A percentile compares a stretch with the other conserved stretches of the same genome.
Conservation (phyloP, 1,284 basidiomycete genomes). For the Hypsizygus ulmarius region DNA sequence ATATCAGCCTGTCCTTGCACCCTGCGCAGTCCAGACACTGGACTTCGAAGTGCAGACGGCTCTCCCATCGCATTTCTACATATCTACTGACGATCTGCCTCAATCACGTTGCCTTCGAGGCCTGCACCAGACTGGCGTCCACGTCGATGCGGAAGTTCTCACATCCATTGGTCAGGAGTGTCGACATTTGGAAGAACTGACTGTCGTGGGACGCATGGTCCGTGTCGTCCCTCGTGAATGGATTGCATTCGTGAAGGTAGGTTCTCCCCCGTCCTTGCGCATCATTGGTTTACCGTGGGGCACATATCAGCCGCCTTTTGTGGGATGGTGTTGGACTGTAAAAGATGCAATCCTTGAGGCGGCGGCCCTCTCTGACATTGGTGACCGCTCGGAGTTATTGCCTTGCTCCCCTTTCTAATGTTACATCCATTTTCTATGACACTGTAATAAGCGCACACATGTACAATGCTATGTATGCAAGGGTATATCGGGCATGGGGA, state of each 20-base stretch:
- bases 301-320: slow-evolving; percentile 39
- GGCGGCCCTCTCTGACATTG: slow-evolving; percentile 23
- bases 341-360: slow-evolving; percentile 27
- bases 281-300: slow-evolving; percentile 37
- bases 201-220: slow-evolving; percentile 37
- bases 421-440: too few relatives aligned
- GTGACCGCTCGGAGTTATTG: background rate
- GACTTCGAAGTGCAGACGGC: slow-evolving; percentile 34
- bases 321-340: slow-evolving; percentile 31
- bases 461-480: too few relatives aligned
- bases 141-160: slow-evolving; percentile 36
- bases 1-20: slow-evolving; percentile 36
- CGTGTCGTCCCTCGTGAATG: slow-evolving; percentile 38
- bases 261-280: slow-evolving; percentile 32
- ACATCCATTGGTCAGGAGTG: slow-evolving; percentile 33
- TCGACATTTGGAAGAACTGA: slow-evolving; percentile 38
- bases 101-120: slow-evolving; percentile 28
- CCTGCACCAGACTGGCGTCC: slow-evolving; percentile 37
- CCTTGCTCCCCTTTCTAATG: background rate
- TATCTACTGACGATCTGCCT: slow-evolving; percentile 26
- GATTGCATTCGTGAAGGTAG: slow-evolving; percentile 37
- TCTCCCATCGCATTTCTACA: slow-evolving; percentile 17
- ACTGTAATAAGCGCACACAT: too few relatives aligned
- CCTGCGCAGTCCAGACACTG: slow-evolving; percentile 32
- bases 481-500: background rate